Evolutionary conservation across 768 basidiomycete species (phyloP).

Genomic region (Gloeophyllum trabeum): DNA sequence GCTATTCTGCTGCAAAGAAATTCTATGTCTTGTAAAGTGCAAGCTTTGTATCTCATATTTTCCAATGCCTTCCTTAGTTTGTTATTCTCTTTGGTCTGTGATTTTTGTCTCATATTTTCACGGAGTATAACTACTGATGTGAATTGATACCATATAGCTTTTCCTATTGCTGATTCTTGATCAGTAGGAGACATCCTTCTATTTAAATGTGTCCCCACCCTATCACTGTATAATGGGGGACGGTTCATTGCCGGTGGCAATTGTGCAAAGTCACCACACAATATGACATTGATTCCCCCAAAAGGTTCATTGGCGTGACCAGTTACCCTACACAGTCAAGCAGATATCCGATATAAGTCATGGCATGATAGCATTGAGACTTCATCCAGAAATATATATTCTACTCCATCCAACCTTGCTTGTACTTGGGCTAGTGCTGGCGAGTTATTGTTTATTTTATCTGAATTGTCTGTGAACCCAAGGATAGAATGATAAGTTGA

Average conservation of each 20-base stretch:
- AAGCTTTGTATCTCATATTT: conserved; percentile 24
- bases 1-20: conserved; percentile 17
- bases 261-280: conserved; percentile 8
- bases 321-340: conserved; percentile 3
- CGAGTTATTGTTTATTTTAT: neutral
- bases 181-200: neutral
- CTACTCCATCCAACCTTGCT: neutral
- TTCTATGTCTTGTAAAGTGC: conserved; percentile 20
- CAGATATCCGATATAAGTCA: neutral
- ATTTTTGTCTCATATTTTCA: conserved; percentile 3
- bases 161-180: neutral
- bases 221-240: neutral
- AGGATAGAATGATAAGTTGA: conserved; percentile 4
- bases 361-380: conserved; percentile 7
- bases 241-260: conserved; percentile 2
- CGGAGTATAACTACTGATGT: neutral
- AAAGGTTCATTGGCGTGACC: neutral
- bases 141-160: conserved; percentile 5
- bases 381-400: conserved; percentile 6
- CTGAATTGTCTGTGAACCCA: conserved; percentile 1
- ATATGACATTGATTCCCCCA: conserved; percentile 7
- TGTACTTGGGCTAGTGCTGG: neutral
- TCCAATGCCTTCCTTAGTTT: conserved; percentile 11
- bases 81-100: conserved; percentile 2
- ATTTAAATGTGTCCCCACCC: neutral